phyloP scores from a whole-genome alignment of 805 yeast species.

The Sungouiella blattae region DNA sequence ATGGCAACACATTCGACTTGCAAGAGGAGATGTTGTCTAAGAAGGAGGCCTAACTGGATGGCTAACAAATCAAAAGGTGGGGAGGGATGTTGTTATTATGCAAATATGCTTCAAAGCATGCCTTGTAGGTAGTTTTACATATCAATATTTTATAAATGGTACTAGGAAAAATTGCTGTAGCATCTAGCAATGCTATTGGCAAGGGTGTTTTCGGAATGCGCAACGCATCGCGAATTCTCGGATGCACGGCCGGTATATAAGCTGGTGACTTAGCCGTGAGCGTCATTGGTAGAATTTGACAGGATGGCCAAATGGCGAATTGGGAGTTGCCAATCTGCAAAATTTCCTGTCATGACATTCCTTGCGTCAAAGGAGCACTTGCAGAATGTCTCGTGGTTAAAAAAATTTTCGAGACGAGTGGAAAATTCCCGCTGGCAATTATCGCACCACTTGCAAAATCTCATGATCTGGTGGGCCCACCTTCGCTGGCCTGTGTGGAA shows the following conservation, averaged over 20 bases:
- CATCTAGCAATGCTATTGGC: too few relatives aligned
- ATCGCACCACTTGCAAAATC: not conserved
- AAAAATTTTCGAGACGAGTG: not conserved
- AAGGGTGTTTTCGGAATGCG: too few relatives aligned
- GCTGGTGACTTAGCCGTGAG: too few relatives aligned
- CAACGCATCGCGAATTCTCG: too few relatives aligned
- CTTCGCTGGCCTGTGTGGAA: too few relatives aligned
- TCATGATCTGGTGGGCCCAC: constrained; percentile 1
- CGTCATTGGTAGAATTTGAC: too few relatives aligned
- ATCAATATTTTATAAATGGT: not conserved
- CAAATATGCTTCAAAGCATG: not conserved
- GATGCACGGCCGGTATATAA: too few relatives aligned
- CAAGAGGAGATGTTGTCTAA: constrained; percentile 45
- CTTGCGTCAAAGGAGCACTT: not conserved
- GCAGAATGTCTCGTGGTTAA: not conserved
- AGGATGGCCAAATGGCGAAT: too few relatives aligned
- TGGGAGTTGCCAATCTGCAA: too few relatives aligned
- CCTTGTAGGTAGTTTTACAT: not conserved
- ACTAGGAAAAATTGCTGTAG: not conserved
- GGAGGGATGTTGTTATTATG: not conserved
- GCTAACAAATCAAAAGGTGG: not conserved
- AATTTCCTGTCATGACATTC: too few relatives aligned
- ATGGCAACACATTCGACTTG: constrained; percentile 48
- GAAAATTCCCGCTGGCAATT: not conserved
- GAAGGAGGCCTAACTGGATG: constrained; percentile 22